Evolutionary conservation across 2,329 filamentous ascomycete genomes (phyloP).

Genomic region (Ophiostoma sp.): DNA sequence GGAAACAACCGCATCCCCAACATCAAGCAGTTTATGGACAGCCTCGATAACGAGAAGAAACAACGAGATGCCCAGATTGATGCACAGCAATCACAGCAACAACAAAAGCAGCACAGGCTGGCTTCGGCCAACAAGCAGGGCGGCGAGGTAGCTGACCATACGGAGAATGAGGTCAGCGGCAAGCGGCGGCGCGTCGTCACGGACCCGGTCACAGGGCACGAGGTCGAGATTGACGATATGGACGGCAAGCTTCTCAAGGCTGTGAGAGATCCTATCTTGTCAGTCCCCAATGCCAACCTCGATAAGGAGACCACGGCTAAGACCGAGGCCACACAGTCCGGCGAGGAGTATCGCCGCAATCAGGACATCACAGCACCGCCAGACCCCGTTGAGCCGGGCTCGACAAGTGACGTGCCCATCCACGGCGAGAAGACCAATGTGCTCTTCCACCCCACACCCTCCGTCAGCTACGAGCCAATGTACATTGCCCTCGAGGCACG

Average conservation of each 20-base stretch:
- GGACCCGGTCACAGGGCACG: constrained; percentile 31
- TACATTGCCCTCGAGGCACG: constrained; percentile 73
- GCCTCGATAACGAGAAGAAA: constrained; percentile 76
- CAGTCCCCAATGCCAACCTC: constrained; percentile 87
- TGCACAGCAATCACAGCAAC: constrained; percentile 36
- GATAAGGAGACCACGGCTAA: constrained; percentile 71
- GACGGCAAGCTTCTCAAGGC: constrained; percentile 61
- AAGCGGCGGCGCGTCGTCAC: constrained; percentile 55
- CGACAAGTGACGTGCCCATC: constrained; percentile 91
- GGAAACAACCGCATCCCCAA: constrained; percentile 83
- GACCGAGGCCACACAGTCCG: constrained; percentile 69
- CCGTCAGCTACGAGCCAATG: constrained; percentile 86
- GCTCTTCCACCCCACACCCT: constrained; percentile 90
- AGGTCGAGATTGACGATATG: constrained; percentile 80
- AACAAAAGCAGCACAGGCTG: not conserved
- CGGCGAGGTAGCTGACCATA: constrained; percentile 46
- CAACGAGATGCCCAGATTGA: constrained; percentile 73
- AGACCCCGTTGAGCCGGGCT: constrained; percentile 76
- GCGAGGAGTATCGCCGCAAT: constrained; percentile 76
- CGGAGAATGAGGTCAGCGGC: constrained; percentile 43
- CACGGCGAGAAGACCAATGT: constrained; percentile 96
- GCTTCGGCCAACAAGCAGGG: constrained; percentile 35
- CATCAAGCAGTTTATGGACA: constrained; percentile 78
- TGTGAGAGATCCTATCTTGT: constrained; percentile 73
- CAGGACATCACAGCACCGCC: constrained; percentile 92